These are phyloP conservation scores for Rhodosporidiobolus odoratus DNA, from an alignment of 768 basidiomycete genomes.

Conservation along the genomic window DNA sequence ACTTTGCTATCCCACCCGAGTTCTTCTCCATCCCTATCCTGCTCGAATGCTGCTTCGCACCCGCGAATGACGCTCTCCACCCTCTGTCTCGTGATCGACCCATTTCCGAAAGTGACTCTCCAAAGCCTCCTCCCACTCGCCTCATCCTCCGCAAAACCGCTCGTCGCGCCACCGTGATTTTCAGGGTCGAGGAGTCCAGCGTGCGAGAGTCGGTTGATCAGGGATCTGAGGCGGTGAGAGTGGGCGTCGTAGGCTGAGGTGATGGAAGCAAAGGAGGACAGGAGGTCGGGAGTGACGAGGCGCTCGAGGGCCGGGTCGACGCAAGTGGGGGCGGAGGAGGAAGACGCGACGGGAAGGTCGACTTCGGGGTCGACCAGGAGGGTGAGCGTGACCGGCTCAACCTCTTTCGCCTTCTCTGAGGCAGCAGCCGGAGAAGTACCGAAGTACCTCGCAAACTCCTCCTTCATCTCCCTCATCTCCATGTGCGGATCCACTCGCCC, in stretches of 20 bases:
- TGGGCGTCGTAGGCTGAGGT: slow-evolving; percentile 18
- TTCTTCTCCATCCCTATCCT: not conserved
- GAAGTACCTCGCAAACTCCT: slow-evolving; percentile 31
- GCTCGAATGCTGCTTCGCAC: not conserved
- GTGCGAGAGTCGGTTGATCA: slow-evolving; percentile 25
- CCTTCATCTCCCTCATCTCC: not conserved
- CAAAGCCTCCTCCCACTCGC: not conserved
- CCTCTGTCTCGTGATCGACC: not conserved
- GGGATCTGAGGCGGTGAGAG: slow-evolving; percentile 14
- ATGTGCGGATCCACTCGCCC: slow-evolving; percentile 26
- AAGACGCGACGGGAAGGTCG: slow-evolving; percentile 12
- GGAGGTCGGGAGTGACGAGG: slow-evolving; percentile 16
- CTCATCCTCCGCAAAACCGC: not conserved
- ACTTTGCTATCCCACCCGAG: slow-evolving; percentile 8
- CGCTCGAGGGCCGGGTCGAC: not conserved
- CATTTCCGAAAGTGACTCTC: slow-evolving; percentile 8
- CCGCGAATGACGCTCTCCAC: slow-evolving; percentile 16
- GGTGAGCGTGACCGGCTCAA: slow-evolving; percentile 27
- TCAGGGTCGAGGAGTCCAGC: slow-evolving; percentile 29
- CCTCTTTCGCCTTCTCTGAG: not conserved
- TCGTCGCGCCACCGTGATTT: not conserved
- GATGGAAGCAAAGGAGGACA: slow-evolving; percentile 5
- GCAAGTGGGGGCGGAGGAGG: not conserved
- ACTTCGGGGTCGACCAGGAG: slow-evolving; percentile 34
- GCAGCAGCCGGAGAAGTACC: not conserved